Conservation (phyloP, 2,329 filamentous ascomycete species). For the Fusarium camptoceras region DNA sequence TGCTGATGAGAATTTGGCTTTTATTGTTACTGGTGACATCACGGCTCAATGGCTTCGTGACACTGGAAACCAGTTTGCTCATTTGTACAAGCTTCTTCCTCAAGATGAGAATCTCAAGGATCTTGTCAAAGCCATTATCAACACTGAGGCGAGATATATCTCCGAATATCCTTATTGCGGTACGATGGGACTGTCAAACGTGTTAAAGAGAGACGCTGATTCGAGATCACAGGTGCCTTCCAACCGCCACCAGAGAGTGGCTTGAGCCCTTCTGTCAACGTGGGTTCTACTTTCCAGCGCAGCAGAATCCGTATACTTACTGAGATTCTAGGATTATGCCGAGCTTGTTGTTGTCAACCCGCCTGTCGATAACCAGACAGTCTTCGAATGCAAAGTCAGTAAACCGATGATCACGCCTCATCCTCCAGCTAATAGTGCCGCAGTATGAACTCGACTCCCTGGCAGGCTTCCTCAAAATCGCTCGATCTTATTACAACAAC, state of each 20-base stretch:
- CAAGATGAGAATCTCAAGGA: slow-evolving; percentile 14
- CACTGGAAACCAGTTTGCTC: slow-evolving; percentile 24
- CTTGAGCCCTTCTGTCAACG: slow-evolving; percentile 15
- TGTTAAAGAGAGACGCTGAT: background rate
- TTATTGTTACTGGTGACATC: slow-evolving; percentile 27
- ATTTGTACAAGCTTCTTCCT: slow-evolving; percentile 20
- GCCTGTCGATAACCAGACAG: slow-evolving; percentile 26
- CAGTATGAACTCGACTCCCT: slow-evolving; percentile 31
- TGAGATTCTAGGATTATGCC: slow-evolving; percentile 4
- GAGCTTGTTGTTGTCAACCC: slow-evolving; percentile 1
- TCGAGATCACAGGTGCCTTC: background rate
- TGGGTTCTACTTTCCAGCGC: background rate
- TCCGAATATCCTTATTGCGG: slow-evolving; percentile 26
- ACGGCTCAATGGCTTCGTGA: slow-evolving; percentile 31
- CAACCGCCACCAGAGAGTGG: slow-evolving; percentile 27
- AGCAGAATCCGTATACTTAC: background rate
- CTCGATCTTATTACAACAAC: slow-evolving; percentile 17
- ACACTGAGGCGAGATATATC: slow-evolving; percentile 26
- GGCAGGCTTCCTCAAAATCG: slow-evolving; percentile 26
- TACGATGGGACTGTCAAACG: background rate
- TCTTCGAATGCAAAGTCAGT: slow-evolving; percentile 24
- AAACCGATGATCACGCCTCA: accelerated
- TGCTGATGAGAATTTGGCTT: slow-evolving; percentile 4
- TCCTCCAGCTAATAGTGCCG: background rate
- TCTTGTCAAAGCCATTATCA: slow-evolving; percentile 26